Conservation (phyloP, 2,329 filamentous ascomycete species). For the Mycocentrospora acerina region DNA sequence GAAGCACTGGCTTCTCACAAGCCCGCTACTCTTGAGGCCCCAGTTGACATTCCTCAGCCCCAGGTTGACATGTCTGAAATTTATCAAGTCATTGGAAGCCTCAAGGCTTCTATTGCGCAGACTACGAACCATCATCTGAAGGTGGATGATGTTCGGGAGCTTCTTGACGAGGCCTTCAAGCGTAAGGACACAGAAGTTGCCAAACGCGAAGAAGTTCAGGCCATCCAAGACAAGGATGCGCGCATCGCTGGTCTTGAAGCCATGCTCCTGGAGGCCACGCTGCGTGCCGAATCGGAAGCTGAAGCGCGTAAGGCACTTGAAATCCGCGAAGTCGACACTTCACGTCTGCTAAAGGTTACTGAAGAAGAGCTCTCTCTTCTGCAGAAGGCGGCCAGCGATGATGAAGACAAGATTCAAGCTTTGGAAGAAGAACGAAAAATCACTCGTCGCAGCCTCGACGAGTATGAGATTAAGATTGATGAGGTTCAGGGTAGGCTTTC, state of each 20-base stretch:
- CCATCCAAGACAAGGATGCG: conserved; percentile 33
- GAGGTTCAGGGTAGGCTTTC: conserved; percentile 54
- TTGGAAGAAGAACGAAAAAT: conserved; percentile 47
- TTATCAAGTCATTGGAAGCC: conserved; percentile 50
- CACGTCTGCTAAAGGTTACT: conserved; percentile 49
- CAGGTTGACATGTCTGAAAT: conserved; percentile 46
- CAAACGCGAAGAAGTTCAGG: conserved; percentile 31
- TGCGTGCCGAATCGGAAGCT: conserved; percentile 43
- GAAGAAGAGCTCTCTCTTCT: conserved; percentile 53
- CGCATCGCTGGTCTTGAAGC: conserved; percentile 40
- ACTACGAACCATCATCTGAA: conserved; percentile 48
- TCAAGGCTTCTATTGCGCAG: conserved; percentile 51
- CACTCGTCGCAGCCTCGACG: conserved; percentile 42
- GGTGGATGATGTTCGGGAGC: conserved; percentile 45
- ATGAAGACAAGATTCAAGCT: conserved; percentile 44
- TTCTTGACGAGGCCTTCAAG: conserved; percentile 41
- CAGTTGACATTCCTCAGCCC: conserved; percentile 38
- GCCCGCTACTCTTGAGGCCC: conserved; percentile 31
- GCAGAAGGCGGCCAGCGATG: conserved; percentile 46
- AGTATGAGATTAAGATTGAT: conserved; percentile 41
- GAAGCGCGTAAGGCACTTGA: conserved; percentile 47
- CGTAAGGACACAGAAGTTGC: conserved; percentile 34
- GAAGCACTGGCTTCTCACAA: conserved; percentile 37
- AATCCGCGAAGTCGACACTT: conserved; percentile 46
- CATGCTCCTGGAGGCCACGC: conserved; percentile 36